Percentiles rank a stretch among this genome's conserved stretches.
Evolutionary conservation across 73 alveolate species (phyloP).

Genomic region (Blepharisma stoltei): DNA sequence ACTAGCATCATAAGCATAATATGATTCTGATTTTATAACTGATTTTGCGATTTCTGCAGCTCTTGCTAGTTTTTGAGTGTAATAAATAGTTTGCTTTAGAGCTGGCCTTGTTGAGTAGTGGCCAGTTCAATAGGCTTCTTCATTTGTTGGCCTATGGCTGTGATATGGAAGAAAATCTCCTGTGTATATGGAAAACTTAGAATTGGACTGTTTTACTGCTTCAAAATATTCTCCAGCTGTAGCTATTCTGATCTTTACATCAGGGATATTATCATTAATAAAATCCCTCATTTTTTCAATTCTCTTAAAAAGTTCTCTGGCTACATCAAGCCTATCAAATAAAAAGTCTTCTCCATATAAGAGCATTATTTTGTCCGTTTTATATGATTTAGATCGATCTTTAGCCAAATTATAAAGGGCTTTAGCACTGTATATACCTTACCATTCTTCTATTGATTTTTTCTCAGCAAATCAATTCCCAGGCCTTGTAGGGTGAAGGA

Average conservation of each 20-base stretch:
- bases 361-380: neutral
- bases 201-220: neutral
- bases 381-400: neutral
- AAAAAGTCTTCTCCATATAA: slow-evolving; percentile 25
- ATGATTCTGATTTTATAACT: neutral
- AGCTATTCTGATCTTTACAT: neutral
- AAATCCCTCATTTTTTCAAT: slow-evolving; percentile 3
- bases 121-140: neutral
- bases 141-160: neutral
- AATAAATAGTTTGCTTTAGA: neutral
- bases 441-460: neutral
- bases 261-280: neutral
- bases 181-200: neutral
- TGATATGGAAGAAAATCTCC: slow-evolving; percentile 23
- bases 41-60: neutral
- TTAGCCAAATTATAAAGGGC: neutral
- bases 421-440: neutral
- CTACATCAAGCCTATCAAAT: neutral
- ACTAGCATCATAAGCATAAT: slow-evolving; percentile 23
- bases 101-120: slow-evolving; percentile 26
- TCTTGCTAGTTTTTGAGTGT: slow-evolving; percentile 17
- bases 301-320: neutral
- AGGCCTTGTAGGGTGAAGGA: neutral
- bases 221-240: slow-evolving; percentile 29
- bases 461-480: neutral